These are phyloP conservation scores for Torrubiella hemipterigena DNA, from an alignment of 2,329 filamentous ascomycete genomes.

Conservation along the genomic window DNA sequence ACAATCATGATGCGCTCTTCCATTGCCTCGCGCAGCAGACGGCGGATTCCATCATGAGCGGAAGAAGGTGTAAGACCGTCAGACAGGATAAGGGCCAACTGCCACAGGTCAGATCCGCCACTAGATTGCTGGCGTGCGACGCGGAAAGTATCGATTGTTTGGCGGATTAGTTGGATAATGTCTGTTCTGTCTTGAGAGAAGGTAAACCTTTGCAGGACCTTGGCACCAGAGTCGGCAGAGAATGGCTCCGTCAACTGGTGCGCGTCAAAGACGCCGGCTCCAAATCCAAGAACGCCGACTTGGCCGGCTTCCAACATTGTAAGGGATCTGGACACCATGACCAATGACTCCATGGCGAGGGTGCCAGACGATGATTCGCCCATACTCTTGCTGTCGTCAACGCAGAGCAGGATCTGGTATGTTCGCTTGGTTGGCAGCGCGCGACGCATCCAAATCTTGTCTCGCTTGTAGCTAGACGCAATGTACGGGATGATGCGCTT, in stretches of 20 bases:
- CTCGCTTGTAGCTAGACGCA: conserved; percentile 92
- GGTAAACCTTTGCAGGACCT: conserved; percentile 71
- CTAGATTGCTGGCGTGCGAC: conserved; percentile 54
- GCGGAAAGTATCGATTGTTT: conserved; percentile 72
- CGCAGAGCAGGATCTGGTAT: conserved; percentile 94
- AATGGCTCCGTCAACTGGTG: conserved; percentile 80
- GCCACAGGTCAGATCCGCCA: conserved; percentile 68
- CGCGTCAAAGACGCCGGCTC: conserved; percentile 68
- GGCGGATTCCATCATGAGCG: conserved; percentile 70
- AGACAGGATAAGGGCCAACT: conserved; percentile 83
- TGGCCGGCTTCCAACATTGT: conserved; percentile 92
- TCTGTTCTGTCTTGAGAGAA: conserved; percentile 83
- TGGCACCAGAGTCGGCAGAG: conserved; percentile 62
- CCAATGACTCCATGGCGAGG: conserved; percentile 86
- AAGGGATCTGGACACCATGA: conserved; percentile 77
- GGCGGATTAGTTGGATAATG: conserved; percentile 63
- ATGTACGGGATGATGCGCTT: conserved; percentile 99
- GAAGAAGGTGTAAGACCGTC: conserved; percentile 79
- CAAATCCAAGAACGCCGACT: conserved; percentile 84
- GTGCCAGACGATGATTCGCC: conserved; percentile 63
- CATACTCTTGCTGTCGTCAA: conserved; percentile 95
- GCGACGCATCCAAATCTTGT: conserved; percentile 99
- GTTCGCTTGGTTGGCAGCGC: conserved; percentile 82
- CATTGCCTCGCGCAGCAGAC: conserved; percentile 74
- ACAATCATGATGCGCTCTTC: conserved; percentile 97